phyloP scores from a whole-genome alignment of 805 yeast species.

The Pichia eremophila region DNA sequence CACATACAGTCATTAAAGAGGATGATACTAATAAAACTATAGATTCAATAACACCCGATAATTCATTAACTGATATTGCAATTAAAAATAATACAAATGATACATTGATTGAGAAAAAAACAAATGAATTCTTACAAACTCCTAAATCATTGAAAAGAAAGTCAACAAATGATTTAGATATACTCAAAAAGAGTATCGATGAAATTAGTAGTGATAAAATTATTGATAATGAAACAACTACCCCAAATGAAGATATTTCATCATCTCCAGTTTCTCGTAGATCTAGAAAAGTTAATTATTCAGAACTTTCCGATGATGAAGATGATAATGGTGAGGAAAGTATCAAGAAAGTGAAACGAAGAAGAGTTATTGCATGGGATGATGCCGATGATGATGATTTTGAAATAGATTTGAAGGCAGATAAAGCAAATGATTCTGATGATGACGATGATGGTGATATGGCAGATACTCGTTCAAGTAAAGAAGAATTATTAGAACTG shows the following conservation, averaged over 20 bases:
- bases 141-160: constrained; percentile 8
- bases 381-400: constrained; percentile 18
- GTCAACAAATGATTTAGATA: neutral
- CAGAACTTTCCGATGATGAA: constrained; percentile 15
- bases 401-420: constrained; percentile 6
- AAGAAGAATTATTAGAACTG: constrained; percentile 10
- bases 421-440: constrained; percentile 12
- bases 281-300: constrained; percentile 13
- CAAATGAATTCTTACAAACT: constrained; percentile 2
- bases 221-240: neutral
- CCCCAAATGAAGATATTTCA: constrained; percentile 6
- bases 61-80: constrained; percentile 13
- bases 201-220: neutral
- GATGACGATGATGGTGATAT: constrained; percentile 14
- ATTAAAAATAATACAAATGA: neutral
- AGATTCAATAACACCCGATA: constrained; percentile 20
- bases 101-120: neutral
- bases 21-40: neutral
- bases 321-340: constrained; percentile 11
- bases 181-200: neutral
- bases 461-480: neutral
- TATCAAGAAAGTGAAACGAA: constrained; percentile 4
- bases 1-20: neutral
- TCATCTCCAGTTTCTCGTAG: constrained; percentile 15
- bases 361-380: constrained; percentile 10